A percentile compares a stretch with the other conserved stretches of the same genome.
These are phyloP conservation scores for Colletotrichum salicis DNA, from an alignment of 2,329 filamentous ascomycete species.

Conservation along the genomic window DNA sequence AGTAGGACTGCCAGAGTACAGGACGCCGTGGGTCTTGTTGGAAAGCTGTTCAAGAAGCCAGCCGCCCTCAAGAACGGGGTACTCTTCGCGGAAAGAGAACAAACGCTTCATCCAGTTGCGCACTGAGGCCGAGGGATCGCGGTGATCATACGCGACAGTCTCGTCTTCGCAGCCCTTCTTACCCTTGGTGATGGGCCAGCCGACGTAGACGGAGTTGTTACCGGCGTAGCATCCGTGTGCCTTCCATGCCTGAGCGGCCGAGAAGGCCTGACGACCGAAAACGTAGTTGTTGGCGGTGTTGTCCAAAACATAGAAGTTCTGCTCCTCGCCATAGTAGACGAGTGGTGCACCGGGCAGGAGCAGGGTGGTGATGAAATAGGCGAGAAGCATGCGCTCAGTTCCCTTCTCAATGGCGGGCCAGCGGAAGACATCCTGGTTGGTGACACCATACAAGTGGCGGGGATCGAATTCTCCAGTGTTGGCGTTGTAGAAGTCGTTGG, in stretches of 20 bases:
- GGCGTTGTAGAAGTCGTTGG: conserved; percentile 69
- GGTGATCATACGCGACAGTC: conserved; percentile 67
- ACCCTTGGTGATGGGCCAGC: conserved; percentile 66
- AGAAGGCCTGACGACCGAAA: conserved; percentile 72
- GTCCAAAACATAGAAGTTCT: conserved; percentile 72
- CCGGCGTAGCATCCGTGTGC: conserved; percentile 72
- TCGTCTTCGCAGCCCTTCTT: conserved; percentile 67
- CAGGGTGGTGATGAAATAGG: conserved; percentile 67
- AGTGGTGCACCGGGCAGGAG: conserved; percentile 70
- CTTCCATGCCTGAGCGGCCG: conserved; percentile 70
- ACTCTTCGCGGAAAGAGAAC: conserved; percentile 68
- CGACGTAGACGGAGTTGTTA: conserved; percentile 64
- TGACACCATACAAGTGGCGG: conserved; percentile 71
- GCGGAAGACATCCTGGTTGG: conserved; percentile 74
- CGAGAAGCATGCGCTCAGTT: conserved; percentile 66
- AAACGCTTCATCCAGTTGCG: conserved; percentile 70
- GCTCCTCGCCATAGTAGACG: conserved; percentile 73
- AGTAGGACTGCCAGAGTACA: conserved; percentile 62
- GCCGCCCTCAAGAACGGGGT: conserved; percentile 69
- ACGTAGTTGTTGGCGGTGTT: conserved; percentile 73
- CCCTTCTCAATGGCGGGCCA: conserved; percentile 70
- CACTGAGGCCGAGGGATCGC: conserved; percentile 70
- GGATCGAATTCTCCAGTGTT: conserved; percentile 72
- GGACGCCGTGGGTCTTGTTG: conserved; percentile 62
- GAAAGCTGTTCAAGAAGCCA: conserved; percentile 65